Evolutionary conservation across 1,139 yeast genomes (phyloP).

Genomic region (Debaryomycetaceae sp.): DNA sequence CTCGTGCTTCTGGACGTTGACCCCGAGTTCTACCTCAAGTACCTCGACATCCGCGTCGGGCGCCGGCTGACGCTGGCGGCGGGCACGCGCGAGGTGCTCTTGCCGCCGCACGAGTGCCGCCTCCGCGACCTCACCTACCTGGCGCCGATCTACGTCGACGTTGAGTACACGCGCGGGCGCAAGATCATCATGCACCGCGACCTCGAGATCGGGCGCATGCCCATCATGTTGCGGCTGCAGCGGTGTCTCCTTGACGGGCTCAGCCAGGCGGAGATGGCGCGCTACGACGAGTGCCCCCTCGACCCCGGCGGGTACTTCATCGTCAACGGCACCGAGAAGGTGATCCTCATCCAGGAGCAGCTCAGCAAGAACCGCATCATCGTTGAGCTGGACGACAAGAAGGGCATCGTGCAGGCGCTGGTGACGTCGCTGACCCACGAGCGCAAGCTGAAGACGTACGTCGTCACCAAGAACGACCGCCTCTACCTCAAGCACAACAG

Average conservation of each 20-base stretch:
- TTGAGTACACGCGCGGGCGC: conserved; percentile 92
- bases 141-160: conserved; percentile 95
- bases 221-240: conserved; percentile 90
- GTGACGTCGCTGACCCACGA: conserved; percentile 98
- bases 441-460: conserved; percentile 94
- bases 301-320: conserved; percentile 99
- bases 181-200: conserved; percentile 87
- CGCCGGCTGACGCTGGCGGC: conserved; percentile 52
- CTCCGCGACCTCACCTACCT: conserved; percentile 91
- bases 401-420: conserved; percentile 91
- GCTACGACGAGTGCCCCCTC: conserved; percentile 86
- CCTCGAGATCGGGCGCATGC: conserved; percentile 96
- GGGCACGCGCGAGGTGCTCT: conserved; percentile 54
- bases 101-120: conserved; percentile 96
- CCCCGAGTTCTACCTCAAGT: conserved; percentile 91
- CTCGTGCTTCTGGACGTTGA: conserved; percentile 88
- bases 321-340: conserved; percentile 97
- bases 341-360: conserved; percentile 94
- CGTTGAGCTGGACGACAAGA: conserved; percentile 95
- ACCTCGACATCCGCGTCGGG: conserved; percentile 88
- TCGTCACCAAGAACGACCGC: conserved; percentile 83
- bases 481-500: conserved; percentile 93
- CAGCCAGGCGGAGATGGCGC: conserved; percentile 80
- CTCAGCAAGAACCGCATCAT: conserved; percentile 94
- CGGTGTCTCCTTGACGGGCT: conserved; percentile 83